Conservation (phyloP, 2,329 filamentous ascomycete genomes). For the Pyricularia sp. region DNA sequence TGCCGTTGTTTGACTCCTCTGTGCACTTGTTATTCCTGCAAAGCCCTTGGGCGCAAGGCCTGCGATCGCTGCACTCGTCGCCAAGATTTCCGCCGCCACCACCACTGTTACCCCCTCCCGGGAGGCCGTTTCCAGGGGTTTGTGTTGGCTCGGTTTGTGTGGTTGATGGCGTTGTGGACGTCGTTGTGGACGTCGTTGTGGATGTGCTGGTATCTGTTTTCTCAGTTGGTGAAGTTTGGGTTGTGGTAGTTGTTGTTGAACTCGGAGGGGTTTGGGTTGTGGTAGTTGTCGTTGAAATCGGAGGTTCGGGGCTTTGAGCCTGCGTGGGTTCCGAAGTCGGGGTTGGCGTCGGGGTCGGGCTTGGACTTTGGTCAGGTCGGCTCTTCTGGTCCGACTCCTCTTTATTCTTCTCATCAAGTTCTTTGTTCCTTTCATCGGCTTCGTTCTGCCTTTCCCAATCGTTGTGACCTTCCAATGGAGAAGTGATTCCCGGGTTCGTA, state of each 20-base stretch:
- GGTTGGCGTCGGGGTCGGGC: not conserved
- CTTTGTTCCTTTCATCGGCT: no score
- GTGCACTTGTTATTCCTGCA: not conserved
- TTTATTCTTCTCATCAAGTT: not conserved
- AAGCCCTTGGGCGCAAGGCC: not conserved
- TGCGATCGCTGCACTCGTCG: not conserved
- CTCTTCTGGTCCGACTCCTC: not conserved
- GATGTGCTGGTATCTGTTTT: not conserved
- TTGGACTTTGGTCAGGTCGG: not conserved
- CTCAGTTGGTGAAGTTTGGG: not conserved
- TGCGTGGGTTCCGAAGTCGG: not conserved
- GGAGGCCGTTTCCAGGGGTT: not conserved
- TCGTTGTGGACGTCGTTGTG: not conserved
- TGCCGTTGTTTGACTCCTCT: not conserved
- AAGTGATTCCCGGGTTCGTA: no score
- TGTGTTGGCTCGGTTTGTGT: not conserved
- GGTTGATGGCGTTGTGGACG: not conserved
- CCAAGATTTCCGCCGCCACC: not conserved
- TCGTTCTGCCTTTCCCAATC: no score
- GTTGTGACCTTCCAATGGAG: no score
- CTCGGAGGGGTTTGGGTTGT: not conserved
- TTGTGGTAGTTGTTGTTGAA: not conserved
- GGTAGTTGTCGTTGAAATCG: not conserved
- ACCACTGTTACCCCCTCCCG: not conserved
- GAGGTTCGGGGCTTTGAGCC: not conserved